Evolutionary conservation across 495 filamentous ascomycete species (phyloP), one percentile per base, ranked within the genome.

Genomic region (Penicillium crystallinum): DNA sequence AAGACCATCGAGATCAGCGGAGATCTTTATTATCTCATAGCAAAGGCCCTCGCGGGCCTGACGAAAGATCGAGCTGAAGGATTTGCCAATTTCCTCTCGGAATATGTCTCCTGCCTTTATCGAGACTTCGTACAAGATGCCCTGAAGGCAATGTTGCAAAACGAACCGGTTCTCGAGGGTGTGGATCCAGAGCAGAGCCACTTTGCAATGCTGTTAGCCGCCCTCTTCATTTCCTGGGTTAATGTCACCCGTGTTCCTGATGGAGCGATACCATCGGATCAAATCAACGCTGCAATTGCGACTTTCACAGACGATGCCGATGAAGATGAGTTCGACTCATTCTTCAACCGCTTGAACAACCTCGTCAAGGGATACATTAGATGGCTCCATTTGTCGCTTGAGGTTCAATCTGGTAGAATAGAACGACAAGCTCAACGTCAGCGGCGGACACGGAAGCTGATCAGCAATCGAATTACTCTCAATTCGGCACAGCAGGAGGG

Each of bases 401-500:
- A 15, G 12, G 17, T 9, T 17, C 11, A 1, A 4, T 35, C 33
- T 2, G 6, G 6, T 2, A 35, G 10, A 35, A 35, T 2, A 15
- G 15, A 35, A 35, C 27, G 4, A 31, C 5, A 4, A 9, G 11
- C 2, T 2, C 3, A 9, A 31, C 29, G 10, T 9, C 29, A 31
- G 29, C 29, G 29, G 29, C 29, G 29, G 29, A 27, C 11, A 7
- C n/a, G 1, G 15, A 36, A 83, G 79, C 54, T 72, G 68, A 50
- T 54, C 64, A 60, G 71, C 19, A 77, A 77, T 9, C 65, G 74
- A 42, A 63, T 66, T 7, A 64, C 77, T 12, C 73, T 42, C n/a
- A 84, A 53, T 63, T 73, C 22, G 64, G 54, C 18, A 77, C 78
- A 53, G 62, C 73, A 23, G 57, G 62, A 29, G 70, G 79, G 30